Evolutionary conservation across 306 rosid species (phyloP), one percentile per base, ranked within the genome.

Genomic region (Vigna angularis): DNA sequence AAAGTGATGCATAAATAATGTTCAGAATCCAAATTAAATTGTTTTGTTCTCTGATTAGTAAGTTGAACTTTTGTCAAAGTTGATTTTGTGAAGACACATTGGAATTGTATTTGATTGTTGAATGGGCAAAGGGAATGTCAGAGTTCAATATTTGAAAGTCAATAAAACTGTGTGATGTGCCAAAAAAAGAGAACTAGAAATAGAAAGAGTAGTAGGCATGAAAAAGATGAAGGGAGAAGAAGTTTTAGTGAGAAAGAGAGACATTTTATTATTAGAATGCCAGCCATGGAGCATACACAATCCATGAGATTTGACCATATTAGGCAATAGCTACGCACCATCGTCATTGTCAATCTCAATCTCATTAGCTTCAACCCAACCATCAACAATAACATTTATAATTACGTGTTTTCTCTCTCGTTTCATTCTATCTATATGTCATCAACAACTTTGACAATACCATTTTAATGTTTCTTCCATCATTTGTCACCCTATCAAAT

Each of bases 291-390:
- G 86, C 72, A 82, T 45, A 77, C 72, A 82, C 63, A 64, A 77
- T 82, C 79, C 71, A 73, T 77, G 26, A 82, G 79, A 72, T 77
- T 77, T 82, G 86, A 82, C 82, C 64, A 62, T 22, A 57, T 7
- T 8, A 51, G 40, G 55, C 17, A 53, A 61, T 9, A 79, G 51
- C 3, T 42, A 42, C 12, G 9, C 63, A 66, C 36, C 74, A 64
- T 81, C 6, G 81, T 81, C 84, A 58, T 24, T 59, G 58, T 74
- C 77, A 9, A 42, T 42, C 47, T 42, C 47, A 40, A 1, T 40
- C 45, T 8, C 45, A 59, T 58, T 36, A 75, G 50, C 72, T 61
- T 17, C 14, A 9, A 42, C 0, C 47, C 40, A 36, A 75, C 77
- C 81, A 68, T 40, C 72, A 30, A 51, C 47, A 20, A 58, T 8